Evolutionary conservation across 1,139 yeast genomes (phyloP).

Genomic region (Suhomyces wounanorum): DNA sequence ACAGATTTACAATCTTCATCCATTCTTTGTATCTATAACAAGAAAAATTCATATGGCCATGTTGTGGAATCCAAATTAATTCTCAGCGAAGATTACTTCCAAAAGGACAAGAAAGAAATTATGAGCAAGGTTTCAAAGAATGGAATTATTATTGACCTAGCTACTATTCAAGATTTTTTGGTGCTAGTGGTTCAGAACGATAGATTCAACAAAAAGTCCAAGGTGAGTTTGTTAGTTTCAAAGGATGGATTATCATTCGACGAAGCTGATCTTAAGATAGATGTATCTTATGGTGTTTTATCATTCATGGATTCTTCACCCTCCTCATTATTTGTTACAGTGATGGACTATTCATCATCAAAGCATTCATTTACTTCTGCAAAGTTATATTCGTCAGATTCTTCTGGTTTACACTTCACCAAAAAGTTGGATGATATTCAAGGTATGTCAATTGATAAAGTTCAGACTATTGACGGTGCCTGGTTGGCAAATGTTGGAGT

Average conservation of each 20-base stretch:
- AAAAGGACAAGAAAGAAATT: slow-evolving; percentile 26
- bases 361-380: slow-evolving; percentile 25
- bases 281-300: slow-evolving; percentile 46
- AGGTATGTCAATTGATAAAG: slow-evolving; percentile 48
- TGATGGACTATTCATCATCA: slow-evolving; percentile 35
- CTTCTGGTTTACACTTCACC: slow-evolving; percentile 59
- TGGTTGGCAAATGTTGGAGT: slow-evolving; percentile 55
- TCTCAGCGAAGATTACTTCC: slow-evolving; percentile 58
- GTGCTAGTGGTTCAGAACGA: slow-evolving; percentile 55
- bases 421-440: slow-evolving; percentile 48
- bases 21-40: slow-evolving; percentile 51
- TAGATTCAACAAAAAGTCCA: slow-evolving; percentile 42
- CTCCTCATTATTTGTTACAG: slow-evolving; percentile 55
- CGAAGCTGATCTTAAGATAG: slow-evolving; percentile 53
- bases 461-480: slow-evolving; percentile 68
- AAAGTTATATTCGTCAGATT: slow-evolving; percentile 60
- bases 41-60: slow-evolving; percentile 46
- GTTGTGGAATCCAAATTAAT: slow-evolving; percentile 44
- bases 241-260: slow-evolving; percentile 56
- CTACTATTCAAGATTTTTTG: slow-evolving; percentile 53
- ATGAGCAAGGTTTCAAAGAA: slow-evolving; percentile 29
- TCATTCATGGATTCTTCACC: slow-evolving; percentile 58
- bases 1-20: slow-evolving; percentile 42
- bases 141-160: slow-evolving; percentile 48
- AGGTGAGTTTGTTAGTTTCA: slow-evolving; percentile 55